Conservation (phyloP, 1,139 yeast genomes). For the Entelexis paramagnoliae region DNA sequence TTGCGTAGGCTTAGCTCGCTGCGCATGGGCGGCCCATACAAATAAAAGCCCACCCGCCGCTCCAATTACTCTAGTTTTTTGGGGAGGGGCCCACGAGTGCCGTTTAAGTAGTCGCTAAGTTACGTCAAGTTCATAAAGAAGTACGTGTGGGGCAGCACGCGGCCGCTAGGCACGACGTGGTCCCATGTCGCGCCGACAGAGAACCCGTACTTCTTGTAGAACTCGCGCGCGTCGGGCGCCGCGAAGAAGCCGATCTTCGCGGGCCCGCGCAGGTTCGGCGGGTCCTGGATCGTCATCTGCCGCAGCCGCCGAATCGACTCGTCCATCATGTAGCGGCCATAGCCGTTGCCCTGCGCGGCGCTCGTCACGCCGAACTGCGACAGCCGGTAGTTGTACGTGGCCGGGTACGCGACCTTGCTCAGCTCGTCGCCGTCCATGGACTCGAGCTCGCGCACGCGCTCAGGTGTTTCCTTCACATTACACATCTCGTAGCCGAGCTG, state of each 20-base stretch:
- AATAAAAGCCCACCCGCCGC: no score
- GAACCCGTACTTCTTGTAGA: conserved; percentile 20
- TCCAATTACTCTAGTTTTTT: no score
- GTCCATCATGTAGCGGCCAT: conserved; percentile 14
- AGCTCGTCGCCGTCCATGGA: conserved; percentile 12
- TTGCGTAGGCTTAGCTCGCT: no score
- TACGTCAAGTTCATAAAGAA: conserved; percentile 18
- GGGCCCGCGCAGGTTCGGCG: conserved; percentile 15
- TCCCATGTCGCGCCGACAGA: conserved; percentile 10
- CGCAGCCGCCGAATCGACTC: conserved; percentile 6
- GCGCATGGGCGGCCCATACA: no score
- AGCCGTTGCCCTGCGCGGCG: conserved; percentile 18
- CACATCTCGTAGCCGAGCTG: conserved; percentile 6
- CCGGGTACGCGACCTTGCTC: conserved; percentile 11
- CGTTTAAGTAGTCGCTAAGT: neutral
- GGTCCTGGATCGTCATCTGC: conserved; percentile 8
- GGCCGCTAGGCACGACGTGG: conserved; percentile 9
- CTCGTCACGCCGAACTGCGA: conserved; percentile 9
- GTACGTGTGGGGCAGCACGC: conserved; percentile 13
- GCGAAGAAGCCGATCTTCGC: conserved; percentile 21
- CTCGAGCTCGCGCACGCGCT: conserved; percentile 6
- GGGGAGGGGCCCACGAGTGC: no score
- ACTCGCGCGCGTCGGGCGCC: conserved; percentile 18
- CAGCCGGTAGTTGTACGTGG: conserved; percentile 10
- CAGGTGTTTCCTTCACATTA: conserved; percentile 7